A percentile compares a stretch with the other conserved stretches of the same genome.
phyloP scores from a whole-genome alignment of 352 stramenopile genomes.

The Phytopythium mirpurense region DNA sequence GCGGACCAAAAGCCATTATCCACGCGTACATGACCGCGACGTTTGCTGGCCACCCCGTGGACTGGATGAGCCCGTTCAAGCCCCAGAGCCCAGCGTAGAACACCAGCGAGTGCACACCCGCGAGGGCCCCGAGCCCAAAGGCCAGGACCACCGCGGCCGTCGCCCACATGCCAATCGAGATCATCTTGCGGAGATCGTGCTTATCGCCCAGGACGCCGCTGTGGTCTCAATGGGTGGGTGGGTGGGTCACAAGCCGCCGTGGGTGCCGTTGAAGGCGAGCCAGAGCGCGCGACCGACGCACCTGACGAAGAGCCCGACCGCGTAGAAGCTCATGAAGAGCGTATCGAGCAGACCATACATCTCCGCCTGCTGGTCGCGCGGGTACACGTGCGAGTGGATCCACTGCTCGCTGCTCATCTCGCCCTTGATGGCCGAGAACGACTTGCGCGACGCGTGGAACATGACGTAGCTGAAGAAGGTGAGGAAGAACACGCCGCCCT shows the following conservation, averaged over 20 bases:
- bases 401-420: slow-evolving; percentile 76
- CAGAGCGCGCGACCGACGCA: slow-evolving; percentile 11
- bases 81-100: slow-evolving; percentile 74
- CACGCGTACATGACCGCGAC: slow-evolving; percentile 70
- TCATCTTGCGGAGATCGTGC: slow-evolving; percentile 62
- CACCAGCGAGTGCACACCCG: slow-evolving; percentile 55
- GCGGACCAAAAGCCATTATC: too few species aligned
- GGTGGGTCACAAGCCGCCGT: not conserved
- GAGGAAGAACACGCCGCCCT: slow-evolving; percentile 56
- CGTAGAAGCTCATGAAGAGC: slow-evolving; percentile 80
- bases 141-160: slow-evolving; percentile 49
- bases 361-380: slow-evolving; percentile 53
- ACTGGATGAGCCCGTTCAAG: slow-evolving; percentile 80
- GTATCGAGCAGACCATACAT: slow-evolving; percentile 82
- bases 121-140: slow-evolving; percentile 57
- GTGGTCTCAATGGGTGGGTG: not conserved
- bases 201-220: slow-evolving; percentile 69
- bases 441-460: slow-evolving; percentile 75
- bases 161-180: slow-evolving; percentile 64
- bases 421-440: slow-evolving; percentile 79
- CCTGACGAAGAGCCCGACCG: slow-evolving; percentile 65
- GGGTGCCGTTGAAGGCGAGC: too few species aligned
- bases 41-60: slow-evolving; percentile 67
- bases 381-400: slow-evolving; percentile 62
- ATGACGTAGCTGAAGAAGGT: slow-evolving; percentile 82